phyloP scores from a whole-genome alignment of 768 basidiomycete genomes.

The Coprinopsis marcescibilis region DNA sequence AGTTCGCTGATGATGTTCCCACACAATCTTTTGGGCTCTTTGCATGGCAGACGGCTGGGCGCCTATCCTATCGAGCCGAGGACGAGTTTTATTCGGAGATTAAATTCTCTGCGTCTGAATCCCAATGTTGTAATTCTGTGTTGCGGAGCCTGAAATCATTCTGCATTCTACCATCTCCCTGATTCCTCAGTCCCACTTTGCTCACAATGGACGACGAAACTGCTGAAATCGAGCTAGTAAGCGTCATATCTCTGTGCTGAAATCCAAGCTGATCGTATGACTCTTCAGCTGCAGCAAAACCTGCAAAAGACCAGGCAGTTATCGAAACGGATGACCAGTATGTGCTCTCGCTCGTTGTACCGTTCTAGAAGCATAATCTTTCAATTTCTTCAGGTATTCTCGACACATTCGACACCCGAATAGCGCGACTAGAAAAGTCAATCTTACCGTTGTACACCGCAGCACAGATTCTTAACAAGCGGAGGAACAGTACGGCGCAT shows the following conservation, averaged over 20 bases:
- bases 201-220: constrained; percentile 53
- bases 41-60: no score
- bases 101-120: no score
- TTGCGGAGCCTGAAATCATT: no score
- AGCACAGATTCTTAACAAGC: constrained; percentile 66
- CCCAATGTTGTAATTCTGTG: no score
- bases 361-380: constrained; percentile 12
- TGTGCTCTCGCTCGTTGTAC: constrained; percentile 18
- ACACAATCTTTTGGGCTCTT: no score
- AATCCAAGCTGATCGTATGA: not conserved
- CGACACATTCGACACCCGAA: constrained; percentile 75
- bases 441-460: constrained; percentile 79
- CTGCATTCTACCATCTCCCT: not conserved
- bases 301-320: constrained; percentile 81
- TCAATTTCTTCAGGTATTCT: constrained; percentile 59
- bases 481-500: constrained; percentile 58
- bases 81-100: no score
- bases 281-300: constrained; percentile 72
- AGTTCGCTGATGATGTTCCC: no score
- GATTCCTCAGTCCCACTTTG: not conserved
- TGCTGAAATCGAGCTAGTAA: constrained; percentile 70
- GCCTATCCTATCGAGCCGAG: no score
- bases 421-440: constrained; percentile 80
- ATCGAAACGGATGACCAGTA: constrained; percentile 83
- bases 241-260: not conserved